Evolutionary conservation across 1,139 yeast genomes (phyloP), one percentile per base, ranked within the genome.

Genomic region (Nakaseomyces bracarensis): DNA sequence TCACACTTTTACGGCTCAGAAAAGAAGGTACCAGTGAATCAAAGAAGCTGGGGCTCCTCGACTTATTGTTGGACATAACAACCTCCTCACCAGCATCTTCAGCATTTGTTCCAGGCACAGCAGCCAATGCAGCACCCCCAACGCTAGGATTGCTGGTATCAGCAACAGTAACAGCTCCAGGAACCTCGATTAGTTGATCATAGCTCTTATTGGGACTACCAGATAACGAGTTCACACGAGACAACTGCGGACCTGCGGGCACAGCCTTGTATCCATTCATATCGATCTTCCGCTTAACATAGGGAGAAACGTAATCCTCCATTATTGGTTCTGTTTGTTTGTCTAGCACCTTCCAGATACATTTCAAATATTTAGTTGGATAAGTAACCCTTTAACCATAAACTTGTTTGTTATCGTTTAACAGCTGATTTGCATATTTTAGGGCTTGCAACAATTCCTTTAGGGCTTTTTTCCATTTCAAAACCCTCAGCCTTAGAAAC

Each of bases 191-290:
- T 19, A 36, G 44, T 9, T 40, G 41, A 16, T 18, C 15, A 11
- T 11, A 13, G 34, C 15, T 36, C 26, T 23, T 23, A 15, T 18
- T 36, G 20, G 25, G 36, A 20, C 26, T 39, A 4, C 30, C 38
- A 13, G 36, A 57, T 36, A 57, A 56, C 4, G 57, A 52, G 50
- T 77, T 82, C 36, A 75, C 71, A 42, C 60, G 70, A 0, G 83
- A 77, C 2, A 79, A 74, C 39, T 68, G 72, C 0, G 84, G 82
- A 46, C 72, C 66, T 0, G 82, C 82, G 0, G 82, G 82, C 0
- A 69, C 58, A 3, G 79, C 65, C 50, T 76, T 76, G 46, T 52
- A 36, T 26, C 33, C 19, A 22, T 42, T 9, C 43, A 20, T 33
- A 13, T 20, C n/a, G n/a, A n/a, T 21, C 11, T 20, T 20, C 18